A percentile compares a stretch with the other conserved stretches of the same genome.
These are phyloP conservation scores for Colletotrichum sp. DNA, from an alignment of 2,329 filamentous ascomycete species.

Conservation along the genomic window DNA sequence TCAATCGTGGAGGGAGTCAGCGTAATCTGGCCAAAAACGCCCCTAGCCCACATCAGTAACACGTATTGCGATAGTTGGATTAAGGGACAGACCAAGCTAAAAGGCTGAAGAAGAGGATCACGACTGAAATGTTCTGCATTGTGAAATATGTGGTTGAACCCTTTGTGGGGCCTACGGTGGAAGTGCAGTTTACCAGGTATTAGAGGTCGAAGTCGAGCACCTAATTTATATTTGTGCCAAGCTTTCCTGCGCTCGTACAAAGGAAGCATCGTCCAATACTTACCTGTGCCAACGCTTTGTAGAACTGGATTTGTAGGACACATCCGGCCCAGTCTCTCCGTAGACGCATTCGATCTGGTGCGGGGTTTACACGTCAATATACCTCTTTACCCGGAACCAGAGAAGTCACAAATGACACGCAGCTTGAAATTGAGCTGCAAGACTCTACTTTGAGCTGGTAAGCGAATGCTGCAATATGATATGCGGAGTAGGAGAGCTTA, in stretches of 20 bases:
- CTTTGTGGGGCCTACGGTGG: background rate
- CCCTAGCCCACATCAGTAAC: background rate
- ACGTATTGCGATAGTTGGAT: background rate
- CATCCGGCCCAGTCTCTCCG: background rate
- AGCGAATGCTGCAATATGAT: background rate
- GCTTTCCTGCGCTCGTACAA: background rate
- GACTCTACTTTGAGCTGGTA: background rate
- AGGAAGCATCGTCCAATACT: background rate
- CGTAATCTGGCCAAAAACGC: background rate
- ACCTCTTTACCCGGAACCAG: background rate
- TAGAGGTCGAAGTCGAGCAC: background rate
- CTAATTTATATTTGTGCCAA: background rate
- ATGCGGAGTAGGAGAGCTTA: background rate
- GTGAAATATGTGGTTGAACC: background rate
- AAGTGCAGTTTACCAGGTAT: background rate
- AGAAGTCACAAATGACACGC: background rate
- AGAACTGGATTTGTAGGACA: background rate
- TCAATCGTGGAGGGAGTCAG: constrained; percentile 7
- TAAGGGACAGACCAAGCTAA: background rate
- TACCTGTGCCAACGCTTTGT: background rate
- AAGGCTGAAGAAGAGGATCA: background rate
- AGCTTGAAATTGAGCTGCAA: background rate
- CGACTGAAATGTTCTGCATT: background rate
- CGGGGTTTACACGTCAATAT: background rate
- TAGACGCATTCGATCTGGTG: background rate